A percentile compares a stretch with the other conserved stretches of the same genome.
phyloP scores from a whole-genome alignment of 805 yeast species.

The Candida incommunis region DNA sequence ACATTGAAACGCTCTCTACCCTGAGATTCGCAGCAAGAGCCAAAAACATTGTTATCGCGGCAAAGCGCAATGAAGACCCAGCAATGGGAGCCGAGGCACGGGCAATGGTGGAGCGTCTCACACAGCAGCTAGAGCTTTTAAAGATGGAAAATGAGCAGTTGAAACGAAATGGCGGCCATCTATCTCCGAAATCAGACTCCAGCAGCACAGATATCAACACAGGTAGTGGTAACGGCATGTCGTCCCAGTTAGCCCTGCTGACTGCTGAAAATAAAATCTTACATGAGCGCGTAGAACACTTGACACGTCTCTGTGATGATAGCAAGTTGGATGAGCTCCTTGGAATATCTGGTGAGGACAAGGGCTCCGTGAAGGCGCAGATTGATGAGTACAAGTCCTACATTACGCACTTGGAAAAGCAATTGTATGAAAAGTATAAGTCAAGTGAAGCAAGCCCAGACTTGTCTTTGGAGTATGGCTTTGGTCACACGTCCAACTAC shows the following conservation, averaged over 20 bases:
- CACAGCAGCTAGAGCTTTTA: conserved; percentile 47
- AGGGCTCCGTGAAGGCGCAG: conserved; percentile 19
- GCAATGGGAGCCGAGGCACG: conserved; percentile 29
- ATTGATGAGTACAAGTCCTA: conserved; percentile 33
- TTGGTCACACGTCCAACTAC: neutral
- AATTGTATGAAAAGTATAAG: conserved; percentile 24
- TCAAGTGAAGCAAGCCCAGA: neutral
- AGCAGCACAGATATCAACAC: neutral
- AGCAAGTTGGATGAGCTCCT: conserved; percentile 31
- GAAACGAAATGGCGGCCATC: conserved; percentile 4
- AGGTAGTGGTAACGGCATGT: neutral
- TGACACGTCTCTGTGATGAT: conserved; percentile 44
- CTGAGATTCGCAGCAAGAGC: conserved; percentile 89
- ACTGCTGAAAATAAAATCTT: conserved; percentile 52
- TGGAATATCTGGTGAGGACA: conserved; percentile 27
- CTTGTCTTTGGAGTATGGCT: neutral
- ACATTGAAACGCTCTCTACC: conserved; percentile 76
- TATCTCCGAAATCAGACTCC: conserved; percentile 18
- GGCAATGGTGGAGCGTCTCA: conserved; percentile 35
- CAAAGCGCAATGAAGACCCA: conserved; percentile 28
- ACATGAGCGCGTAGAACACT: conserved; percentile 55
- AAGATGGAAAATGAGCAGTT: conserved; percentile 33
- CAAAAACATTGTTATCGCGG: conserved; percentile 64
- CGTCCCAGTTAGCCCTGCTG: conserved; percentile 26
- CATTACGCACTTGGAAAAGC: conserved; percentile 43